Conservation (phyloP, 2,329 filamentous ascomycete genomes). For the Paecilomyces sp. region DNA sequence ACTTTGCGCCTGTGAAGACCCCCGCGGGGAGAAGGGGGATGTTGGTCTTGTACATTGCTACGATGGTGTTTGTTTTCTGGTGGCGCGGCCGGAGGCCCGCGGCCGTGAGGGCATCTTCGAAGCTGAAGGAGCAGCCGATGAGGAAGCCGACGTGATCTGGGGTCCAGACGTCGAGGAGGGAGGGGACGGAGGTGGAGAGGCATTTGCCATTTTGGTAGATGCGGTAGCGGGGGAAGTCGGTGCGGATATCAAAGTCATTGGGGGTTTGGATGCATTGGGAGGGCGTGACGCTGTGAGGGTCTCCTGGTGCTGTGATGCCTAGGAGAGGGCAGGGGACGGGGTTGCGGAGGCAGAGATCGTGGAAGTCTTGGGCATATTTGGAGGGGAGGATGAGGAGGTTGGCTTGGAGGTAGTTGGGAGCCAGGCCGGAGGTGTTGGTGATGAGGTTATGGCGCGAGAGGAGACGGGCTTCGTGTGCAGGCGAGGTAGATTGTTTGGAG, state of each 20-base stretch:
- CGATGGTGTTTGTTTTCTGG: conserved; percentile 40
- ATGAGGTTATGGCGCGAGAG: conserved; percentile 36
- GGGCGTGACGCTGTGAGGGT: conserved; percentile 13
- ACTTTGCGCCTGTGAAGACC: conserved; percentile 48
- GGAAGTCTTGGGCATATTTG: conserved; percentile 51
- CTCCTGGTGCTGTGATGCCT: conserved; percentile 40
- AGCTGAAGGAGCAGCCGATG: conserved; percentile 59
- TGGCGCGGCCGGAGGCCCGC: conserved; percentile 50
- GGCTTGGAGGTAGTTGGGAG: conserved; percentile 52
- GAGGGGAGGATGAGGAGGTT: conserved; percentile 56
- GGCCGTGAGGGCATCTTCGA: conserved; percentile 49
- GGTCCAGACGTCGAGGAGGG: conserved; percentile 49
- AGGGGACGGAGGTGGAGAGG: conserved; percentile 22
- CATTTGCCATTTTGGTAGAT: conserved; percentile 48
- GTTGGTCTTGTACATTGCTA: conserved; percentile 56
- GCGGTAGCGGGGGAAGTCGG: conserved; percentile 52
- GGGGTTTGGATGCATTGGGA: conserved; percentile 13
- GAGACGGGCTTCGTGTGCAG: conserved; percentile 36
- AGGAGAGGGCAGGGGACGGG: conserved; percentile 57
- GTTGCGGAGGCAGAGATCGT: conserved; percentile 52
- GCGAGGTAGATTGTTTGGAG: background rate
- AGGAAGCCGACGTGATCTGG: conserved; percentile 55
- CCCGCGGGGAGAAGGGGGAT: conserved; percentile 52
- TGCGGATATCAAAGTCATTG: conserved; percentile 47
- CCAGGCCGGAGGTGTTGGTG: conserved; percentile 47